Percentiles rank a stretch among this genome's conserved stretches.
These are phyloP conservation scores for Cystofilobasidium bisporidii DNA, from an alignment of 768 basidiomycete genomes.

Conservation along the genomic window DNA sequence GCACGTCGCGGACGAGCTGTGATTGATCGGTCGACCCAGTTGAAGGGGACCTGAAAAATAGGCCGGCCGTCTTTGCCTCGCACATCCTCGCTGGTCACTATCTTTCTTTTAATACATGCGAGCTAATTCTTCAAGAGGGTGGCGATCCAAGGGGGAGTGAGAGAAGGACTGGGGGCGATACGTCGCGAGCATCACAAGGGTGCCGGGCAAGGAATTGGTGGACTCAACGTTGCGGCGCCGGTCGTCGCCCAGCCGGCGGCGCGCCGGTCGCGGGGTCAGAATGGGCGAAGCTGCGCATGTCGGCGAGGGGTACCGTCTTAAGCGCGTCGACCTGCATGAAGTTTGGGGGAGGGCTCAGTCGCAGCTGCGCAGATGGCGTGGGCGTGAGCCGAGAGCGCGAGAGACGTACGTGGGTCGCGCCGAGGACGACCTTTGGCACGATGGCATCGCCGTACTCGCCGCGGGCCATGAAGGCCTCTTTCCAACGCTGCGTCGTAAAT, in stretches of 20 bases:
- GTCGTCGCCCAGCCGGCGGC: background rate
- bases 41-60: too few relatives aligned
- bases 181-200: background rate
- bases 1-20: background rate
- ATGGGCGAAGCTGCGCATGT: slow-evolving; percentile 3
- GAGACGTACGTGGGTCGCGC: slow-evolving; percentile 15
- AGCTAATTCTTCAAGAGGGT: background rate
- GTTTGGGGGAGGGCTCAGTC: background rate
- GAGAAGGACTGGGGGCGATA: too few relatives aligned
- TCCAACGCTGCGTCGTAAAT: slow-evolving; percentile 25
- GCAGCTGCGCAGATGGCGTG: too few relatives aligned
- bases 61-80: background rate
- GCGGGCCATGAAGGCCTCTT: slow-evolving; percentile 21
- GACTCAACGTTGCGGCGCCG: background rate
- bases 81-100: background rate
- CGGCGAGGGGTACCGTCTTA: slow-evolving; percentile 15
- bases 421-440: slow-evolving; percentile 21
- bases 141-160: too few relatives aligned
- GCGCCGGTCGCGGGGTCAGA: background rate
- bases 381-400: background rate
- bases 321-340: slow-evolving; percentile 17
- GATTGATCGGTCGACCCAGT: background rate
- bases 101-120: background rate
- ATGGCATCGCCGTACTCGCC: slow-evolving; percentile 16
- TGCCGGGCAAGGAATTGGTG: background rate